Evolutionary conservation across 768 basidiomycete species (phyloP).

Genomic region (Boletus fagicola): DNA sequence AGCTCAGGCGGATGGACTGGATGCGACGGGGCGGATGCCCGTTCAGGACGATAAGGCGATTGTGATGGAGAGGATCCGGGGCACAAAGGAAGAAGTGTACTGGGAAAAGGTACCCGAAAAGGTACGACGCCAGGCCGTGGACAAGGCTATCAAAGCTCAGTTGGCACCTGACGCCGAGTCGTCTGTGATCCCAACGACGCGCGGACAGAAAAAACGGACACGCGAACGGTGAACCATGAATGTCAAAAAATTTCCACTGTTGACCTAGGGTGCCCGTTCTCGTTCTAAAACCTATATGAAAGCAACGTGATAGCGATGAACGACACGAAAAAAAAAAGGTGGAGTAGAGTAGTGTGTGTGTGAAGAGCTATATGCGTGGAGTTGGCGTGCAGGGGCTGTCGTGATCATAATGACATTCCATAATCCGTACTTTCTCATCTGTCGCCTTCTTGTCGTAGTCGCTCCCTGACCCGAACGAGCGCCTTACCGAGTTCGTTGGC

Average conservation of each 20-base stretch:
- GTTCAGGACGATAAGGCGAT: slow-evolving; percentile 33
- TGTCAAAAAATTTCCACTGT: background rate
- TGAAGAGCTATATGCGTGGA: background rate
- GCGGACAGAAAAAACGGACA: slow-evolving; percentile 18
- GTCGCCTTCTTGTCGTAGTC: slow-evolving; percentile 35
- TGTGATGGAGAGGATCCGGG: slow-evolving; percentile 54
- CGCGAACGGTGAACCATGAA: slow-evolving; percentile 4
- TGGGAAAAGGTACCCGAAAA: slow-evolving; percentile 82
- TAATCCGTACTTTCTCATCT: slow-evolving; percentile 2
- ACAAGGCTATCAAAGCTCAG: slow-evolving; percentile 35
- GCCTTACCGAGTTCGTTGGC: slow-evolving; percentile 63
- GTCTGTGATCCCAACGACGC: background rate
- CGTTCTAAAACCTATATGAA: background rate
- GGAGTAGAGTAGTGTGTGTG: background rate
- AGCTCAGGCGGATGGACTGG: slow-evolving; percentile 53
- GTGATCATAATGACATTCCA: background rate
- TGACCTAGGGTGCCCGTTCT: too few species aligned
- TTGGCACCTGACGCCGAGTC: background rate
- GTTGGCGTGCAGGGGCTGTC: background rate
- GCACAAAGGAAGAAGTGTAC: slow-evolving; percentile 66
- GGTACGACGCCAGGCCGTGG: slow-evolving; percentile 59
- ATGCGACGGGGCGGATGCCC: slow-evolving; percentile 43
- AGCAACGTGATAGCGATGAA: slow-evolving; percentile 2
- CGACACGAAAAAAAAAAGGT: background rate
- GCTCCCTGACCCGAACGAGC: slow-evolving; percentile 54